Base-by-base conservation (phyloP, 495 filamentous ascomycete species). In the Endocarpon pusillum region DNA sequence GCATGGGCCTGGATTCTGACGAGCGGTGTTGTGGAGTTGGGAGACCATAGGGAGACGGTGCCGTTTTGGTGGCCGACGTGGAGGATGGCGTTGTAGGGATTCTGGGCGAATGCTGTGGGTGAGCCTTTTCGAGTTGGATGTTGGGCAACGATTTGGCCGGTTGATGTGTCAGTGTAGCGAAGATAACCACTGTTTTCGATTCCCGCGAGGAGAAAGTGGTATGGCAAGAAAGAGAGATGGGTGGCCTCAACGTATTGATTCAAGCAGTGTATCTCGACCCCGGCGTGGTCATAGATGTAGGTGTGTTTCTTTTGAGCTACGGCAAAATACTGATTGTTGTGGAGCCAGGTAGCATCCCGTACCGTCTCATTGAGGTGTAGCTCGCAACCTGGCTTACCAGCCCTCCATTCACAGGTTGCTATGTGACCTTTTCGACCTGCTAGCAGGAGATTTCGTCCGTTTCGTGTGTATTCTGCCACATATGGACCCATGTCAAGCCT, bases 241-340 rank as follows among this genome's bases (percentile, higher is more conserved):
- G 77, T 78, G n/a, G 91, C 81, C 56, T 96, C 89, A 40, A 87
- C 66, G 45, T 91, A 85, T 48, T 84, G 81, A 54, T 69, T 71
- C 39, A 97, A 59, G 49, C 81, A 85, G 55, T 97, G 91, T 15
- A 97, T 51, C 55, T 97, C 89, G 11, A 91, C 77, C 39, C 89
- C 89, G 19, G 73, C 64, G 22, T 71, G 59, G 44, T 94, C 89
- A 59, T 97, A 97, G 40, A 97, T 96, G 59, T 83, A 85, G 40
- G 85, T 79, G 40, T 87, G 77, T 55, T 91, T 92, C 68, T 96
- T 96, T 56, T 97, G 89, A 19, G 89, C 82, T n/a, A 93, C 84
- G 3, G 91, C 89, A 55, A 96, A 93, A 55, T 68, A 84, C 44
- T 94, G 85, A 51, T 92, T 83, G 45, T 93, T 94, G 53, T 97